phyloP scores from a whole-genome alignment of 1,284 basidiomycete genomes.

The Boletus holoroseus region DNA sequence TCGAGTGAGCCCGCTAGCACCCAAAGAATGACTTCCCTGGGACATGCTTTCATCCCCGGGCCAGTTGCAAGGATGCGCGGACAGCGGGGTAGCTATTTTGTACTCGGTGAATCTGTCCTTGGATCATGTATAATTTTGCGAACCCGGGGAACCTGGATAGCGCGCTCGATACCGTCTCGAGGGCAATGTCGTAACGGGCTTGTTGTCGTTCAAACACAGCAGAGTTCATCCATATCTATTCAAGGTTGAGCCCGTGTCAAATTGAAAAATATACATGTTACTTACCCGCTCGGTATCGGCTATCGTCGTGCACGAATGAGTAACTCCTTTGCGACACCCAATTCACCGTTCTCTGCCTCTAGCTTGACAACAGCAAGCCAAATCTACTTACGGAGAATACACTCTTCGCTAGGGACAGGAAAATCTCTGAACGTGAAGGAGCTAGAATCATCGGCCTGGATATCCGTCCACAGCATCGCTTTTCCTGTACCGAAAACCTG shows the following conservation, averaged over 20 bases:
- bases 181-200: constrained; percentile 64
- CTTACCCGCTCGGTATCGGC: constrained; percentile 86
- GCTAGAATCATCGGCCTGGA: too few relatives aligned
- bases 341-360: constrained; percentile 89
- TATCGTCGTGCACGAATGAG: constrained; percentile 84
- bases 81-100: constrained; percentile 59
- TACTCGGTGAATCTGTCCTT: constrained; percentile 81
- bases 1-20: constrained; percentile 84
- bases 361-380: constrained; percentile 97
- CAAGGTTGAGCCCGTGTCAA: not conserved
- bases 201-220: constrained; percentile 92
- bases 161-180: constrained; percentile 71
- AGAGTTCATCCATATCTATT: constrained; percentile 96
- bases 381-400: too few relatives aligned
- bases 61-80: constrained; percentile 76
- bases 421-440: too few relatives aligned
- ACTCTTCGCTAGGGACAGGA: too few relatives aligned
- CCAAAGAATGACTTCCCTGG: constrained; percentile 83
- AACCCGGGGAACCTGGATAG: constrained; percentile 80
- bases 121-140: constrained; percentile 93
- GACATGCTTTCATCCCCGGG: constrained; percentile 75
- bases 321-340: constrained; percentile 79
- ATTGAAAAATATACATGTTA: constrained; percentile 11
- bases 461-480: too few relatives aligned
- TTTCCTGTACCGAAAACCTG: too few relatives aligned